These are phyloP conservation scores for Boechera stricta DNA, from an alignment of 345 rosid species.

Conservation along the genomic window DNA sequence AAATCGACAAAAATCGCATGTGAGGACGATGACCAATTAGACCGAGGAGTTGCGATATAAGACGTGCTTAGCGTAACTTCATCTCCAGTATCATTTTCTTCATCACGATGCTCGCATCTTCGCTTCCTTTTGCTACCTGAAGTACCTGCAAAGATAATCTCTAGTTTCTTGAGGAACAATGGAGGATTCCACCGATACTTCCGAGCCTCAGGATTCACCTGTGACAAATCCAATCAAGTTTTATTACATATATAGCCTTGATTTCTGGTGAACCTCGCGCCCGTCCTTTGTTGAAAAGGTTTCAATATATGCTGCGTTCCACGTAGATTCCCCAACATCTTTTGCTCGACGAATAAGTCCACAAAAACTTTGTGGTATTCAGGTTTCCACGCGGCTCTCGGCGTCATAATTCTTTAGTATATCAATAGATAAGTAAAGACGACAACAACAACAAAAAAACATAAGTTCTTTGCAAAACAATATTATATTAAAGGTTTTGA, in stretches of 20 bases:
- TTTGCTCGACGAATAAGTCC: background rate
- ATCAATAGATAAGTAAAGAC: background rate
- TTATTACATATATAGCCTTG: background rate
- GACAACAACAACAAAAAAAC: background rate
- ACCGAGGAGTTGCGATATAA: background rate
- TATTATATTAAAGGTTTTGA: background rate
- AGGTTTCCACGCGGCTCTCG: background rate
- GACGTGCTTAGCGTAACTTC: background rate
- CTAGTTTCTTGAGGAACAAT: background rate
- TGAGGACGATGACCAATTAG: background rate
- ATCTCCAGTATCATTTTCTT: background rate
- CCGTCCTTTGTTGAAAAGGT: background rate
- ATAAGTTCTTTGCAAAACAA: background rate
- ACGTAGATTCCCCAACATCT: background rate
- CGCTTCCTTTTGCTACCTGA: background rate
- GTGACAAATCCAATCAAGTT: background rate
- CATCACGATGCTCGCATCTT: background rate
- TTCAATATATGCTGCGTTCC: background rate
- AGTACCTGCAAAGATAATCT: background rate
- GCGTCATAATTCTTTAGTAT: background rate
- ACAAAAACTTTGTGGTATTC: background rate
- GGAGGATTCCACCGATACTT: background rate
- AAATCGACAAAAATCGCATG: background rate
- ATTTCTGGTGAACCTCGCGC: background rate
- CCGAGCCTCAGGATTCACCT: background rate